Evolutionary conservation across 2,329 filamentous ascomycete genomes (phyloP).

Genomic region (Trichoderma arundinaceum): DNA sequence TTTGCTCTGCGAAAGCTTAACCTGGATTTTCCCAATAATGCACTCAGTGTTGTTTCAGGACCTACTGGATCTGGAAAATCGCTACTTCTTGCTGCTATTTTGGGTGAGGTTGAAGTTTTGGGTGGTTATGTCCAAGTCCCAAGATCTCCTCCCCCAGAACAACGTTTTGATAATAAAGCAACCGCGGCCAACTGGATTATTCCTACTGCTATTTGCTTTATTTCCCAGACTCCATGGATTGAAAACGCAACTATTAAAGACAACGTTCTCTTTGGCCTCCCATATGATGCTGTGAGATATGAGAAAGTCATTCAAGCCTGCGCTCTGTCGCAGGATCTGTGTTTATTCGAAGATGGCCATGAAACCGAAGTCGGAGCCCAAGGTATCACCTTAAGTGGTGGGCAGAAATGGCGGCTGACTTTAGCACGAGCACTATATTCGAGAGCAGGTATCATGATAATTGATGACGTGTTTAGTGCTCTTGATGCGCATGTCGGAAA

Average conservation of each 20-base stretch:
- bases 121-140: conserved; percentile 27
- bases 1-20: conserved; percentile 25
- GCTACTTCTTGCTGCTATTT: conserved; percentile 24
- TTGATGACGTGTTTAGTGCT: conserved; percentile 61
- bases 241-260: conserved; percentile 75
- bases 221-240: conserved; percentile 76
- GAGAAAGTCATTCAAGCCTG: conserved; percentile 70
- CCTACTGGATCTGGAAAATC: conserved; percentile 32
- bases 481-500: conserved; percentile 23
- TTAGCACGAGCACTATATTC: conserved; percentile 38
- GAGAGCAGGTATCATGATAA: conserved; percentile 45
- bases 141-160: conserved; percentile 1
- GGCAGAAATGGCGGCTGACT: conserved; percentile 35
- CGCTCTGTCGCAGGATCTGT: conserved; percentile 72
- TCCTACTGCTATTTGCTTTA: conserved; percentile 8
- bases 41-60: conserved; percentile 30
- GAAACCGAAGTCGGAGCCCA: conserved; percentile 60
- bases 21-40: conserved; percentile 24
- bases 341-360: conserved; percentile 72
- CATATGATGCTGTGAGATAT: conserved; percentile 68
- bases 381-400: conserved; percentile 32
- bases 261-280: conserved; percentile 74
- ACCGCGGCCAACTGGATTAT: conserved; percentile 19
- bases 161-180: conserved; percentile 1
- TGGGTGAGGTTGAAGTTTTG: conserved; percentile 27